A percentile compares a stretch with the other conserved stretches of the same genome.
phyloP scores from a whole-genome alignment of 179 eudicot genomes.

The Spergularia azorica region DNA sequence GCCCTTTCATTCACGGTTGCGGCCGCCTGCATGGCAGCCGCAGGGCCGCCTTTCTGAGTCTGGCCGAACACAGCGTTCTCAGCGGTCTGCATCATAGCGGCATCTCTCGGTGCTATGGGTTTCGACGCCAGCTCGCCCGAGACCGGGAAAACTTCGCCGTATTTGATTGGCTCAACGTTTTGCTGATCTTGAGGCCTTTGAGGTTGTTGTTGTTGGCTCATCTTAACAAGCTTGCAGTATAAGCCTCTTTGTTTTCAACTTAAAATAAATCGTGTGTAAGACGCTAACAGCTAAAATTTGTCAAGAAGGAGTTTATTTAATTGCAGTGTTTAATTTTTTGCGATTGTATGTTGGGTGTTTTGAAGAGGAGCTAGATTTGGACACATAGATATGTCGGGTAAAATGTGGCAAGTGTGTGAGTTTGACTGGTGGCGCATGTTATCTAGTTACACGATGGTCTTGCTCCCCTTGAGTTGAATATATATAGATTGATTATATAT shows the following conservation, averaged over 20 bases:
- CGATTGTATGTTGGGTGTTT: neutral
- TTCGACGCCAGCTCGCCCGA: slow-evolving; percentile 58
- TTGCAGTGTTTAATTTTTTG: too few species aligned
- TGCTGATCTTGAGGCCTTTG: slow-evolving; percentile 20
- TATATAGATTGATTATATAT: too few species aligned
- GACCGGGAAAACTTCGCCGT: slow-evolving; percentile 68
- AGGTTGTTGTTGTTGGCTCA: slow-evolving; percentile 54
- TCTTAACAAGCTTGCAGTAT: slow-evolving; percentile 1
- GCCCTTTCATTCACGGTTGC: slow-evolving; percentile 55
- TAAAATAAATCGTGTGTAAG: too few species aligned
- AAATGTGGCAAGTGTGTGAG: too few species aligned
- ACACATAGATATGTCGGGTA: too few species aligned
- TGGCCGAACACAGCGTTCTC: slow-evolving; percentile 53
- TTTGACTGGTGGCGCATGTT: too few species aligned
- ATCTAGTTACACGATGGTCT: too few species aligned
- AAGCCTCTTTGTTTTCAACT: too few species aligned
- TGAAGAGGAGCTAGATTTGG: too few species aligned
- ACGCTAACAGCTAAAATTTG: too few species aligned
- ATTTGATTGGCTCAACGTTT: slow-evolving; percentile 46
- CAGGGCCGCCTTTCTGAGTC: slow-evolving; percentile 58
- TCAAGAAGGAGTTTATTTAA: too few species aligned
- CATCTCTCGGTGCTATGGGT: slow-evolving; percentile 61
- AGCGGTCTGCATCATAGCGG: slow-evolving; percentile 71
- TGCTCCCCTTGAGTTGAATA: too few species aligned
- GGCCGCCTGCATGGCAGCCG: slow-evolving; percentile 65